Evolutionary conservation across 2,329 filamentous ascomycete genomes (phyloP).

Genomic region (Aspergillus vadensis): DNA sequence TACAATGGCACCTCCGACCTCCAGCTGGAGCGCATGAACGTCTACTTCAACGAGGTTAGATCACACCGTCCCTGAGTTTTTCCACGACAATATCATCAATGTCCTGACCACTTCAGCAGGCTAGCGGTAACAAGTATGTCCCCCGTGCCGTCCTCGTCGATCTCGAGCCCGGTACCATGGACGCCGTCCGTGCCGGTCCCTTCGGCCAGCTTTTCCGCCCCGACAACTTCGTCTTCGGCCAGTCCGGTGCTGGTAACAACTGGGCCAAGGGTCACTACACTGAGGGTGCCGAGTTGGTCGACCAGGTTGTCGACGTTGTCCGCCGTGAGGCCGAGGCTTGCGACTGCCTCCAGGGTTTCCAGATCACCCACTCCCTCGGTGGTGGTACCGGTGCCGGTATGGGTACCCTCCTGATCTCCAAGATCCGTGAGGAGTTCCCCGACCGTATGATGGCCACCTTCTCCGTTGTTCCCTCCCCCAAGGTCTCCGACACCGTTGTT

Average conservation of each 20-base stretch:
- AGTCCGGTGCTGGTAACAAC: constrained; percentile 99
- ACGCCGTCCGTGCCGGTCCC: constrained; percentile 95
- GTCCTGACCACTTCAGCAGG: constrained; percentile 18
- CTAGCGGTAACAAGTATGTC: constrained; percentile 95
- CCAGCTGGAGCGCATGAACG: constrained; percentile 99
- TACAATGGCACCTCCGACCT: constrained; percentile 99
- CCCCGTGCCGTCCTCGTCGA: constrained; percentile 99
- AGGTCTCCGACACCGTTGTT: constrained; percentile 99
- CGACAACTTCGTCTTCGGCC: constrained; percentile 99
- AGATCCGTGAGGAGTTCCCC: constrained; percentile 99
- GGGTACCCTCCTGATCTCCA: constrained; percentile 99
- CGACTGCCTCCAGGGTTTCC: constrained; percentile 99
- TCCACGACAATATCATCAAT: background rate
- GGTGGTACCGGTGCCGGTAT: constrained; percentile 99
- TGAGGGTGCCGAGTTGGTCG: constrained; percentile 97
- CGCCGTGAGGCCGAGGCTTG: constrained; percentile 98
- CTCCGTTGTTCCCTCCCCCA: constrained; percentile 97
- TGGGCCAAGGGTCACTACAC: constrained; percentile 99
- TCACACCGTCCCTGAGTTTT: background rate
- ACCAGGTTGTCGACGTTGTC: constrained; percentile 97
- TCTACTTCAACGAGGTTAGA: constrained; percentile 92
- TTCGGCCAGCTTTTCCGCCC: constrained; percentile 99
- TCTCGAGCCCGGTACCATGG: constrained; percentile 99
- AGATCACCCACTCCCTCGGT: constrained; percentile 99
- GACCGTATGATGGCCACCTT: constrained; percentile 99